phyloP scores from a whole-genome alignment of 305 asterid genomes.

The Rubia occidens region DNA sequence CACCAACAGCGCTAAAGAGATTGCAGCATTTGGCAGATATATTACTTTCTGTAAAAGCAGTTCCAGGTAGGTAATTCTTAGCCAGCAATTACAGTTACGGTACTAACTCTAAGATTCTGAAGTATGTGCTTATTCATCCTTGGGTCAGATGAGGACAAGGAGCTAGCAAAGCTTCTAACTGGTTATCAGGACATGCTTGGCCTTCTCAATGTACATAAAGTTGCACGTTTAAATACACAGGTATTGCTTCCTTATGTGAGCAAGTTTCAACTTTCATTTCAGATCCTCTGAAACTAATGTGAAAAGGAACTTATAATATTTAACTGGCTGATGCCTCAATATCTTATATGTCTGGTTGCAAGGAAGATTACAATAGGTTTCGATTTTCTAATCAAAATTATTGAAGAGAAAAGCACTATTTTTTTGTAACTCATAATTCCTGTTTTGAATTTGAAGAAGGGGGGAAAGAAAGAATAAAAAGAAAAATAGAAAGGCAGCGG shows the following conservation, averaged over 20 bases:
- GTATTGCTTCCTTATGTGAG: slow-evolving; percentile 20
- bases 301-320: background rate
- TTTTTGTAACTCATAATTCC: background rate
- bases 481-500: background rate
- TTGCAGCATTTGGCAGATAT: slow-evolving; percentile 81
- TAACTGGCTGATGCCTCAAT: slow-evolving; percentile 1
- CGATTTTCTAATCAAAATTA: background rate
- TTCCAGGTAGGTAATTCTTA: slow-evolving; percentile 47
- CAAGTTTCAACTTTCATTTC: background rate
- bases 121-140: slow-evolving; percentile 12
- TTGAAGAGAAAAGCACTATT: background rate
- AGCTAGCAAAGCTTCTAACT: slow-evolving; percentile 85
- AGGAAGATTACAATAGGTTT: background rate
- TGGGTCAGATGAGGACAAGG: slow-evolving; percentile 82
- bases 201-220: slow-evolving; percentile 81
- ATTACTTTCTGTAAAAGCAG: slow-evolving; percentile 71
- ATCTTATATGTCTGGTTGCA: background rate
- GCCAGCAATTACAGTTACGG: background rate
- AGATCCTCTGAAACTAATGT: background rate
- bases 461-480: background rate
- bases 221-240: slow-evolving; percentile 83
- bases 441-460: background rate
- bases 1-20: slow-evolving; percentile 24
- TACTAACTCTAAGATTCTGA: background rate
- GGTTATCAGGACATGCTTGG: slow-evolving; percentile 96